Evolutionary conservation across 345 rosid genomes (phyloP).

Genomic region (Syzygium aromaticum): DNA sequence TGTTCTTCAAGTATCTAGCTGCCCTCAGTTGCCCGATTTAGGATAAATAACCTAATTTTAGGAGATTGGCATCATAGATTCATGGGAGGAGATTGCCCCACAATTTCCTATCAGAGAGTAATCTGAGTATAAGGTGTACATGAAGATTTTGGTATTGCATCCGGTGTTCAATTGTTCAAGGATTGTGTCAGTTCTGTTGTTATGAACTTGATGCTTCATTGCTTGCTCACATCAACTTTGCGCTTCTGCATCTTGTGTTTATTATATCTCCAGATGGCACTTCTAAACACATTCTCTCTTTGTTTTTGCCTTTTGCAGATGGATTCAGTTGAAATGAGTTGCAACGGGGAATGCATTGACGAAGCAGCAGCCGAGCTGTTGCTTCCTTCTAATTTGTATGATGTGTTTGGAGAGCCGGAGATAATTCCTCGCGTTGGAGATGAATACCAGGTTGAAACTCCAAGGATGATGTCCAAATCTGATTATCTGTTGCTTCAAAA

Average conservation of each 20-base stretch:
- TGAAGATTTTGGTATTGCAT: background rate
- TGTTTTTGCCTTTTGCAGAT: slow-evolving; percentile 16
- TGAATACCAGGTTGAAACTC: slow-evolving; percentile 44
- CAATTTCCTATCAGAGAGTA: background rate
- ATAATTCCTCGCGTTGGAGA: slow-evolving; percentile 49
- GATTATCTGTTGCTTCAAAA: slow-evolving; percentile 1
- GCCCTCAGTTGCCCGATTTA: background rate
- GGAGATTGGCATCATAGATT: background rate
- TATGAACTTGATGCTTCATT: background rate
- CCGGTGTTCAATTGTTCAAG: background rate
- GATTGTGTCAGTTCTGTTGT: background rate
- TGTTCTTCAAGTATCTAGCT: background rate
- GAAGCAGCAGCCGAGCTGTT: slow-evolving; percentile 22
- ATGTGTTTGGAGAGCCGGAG: slow-evolving; percentile 31
- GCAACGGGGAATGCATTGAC: slow-evolving; percentile 11
- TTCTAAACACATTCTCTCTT: background rate
- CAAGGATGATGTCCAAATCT: slow-evolving; percentile 21
- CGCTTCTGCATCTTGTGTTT: background rate
- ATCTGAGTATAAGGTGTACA: background rate
- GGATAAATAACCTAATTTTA: background rate
- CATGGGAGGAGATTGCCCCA: background rate
- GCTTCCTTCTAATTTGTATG: slow-evolving; percentile 20
- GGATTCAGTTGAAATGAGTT: slow-evolving; percentile 21
- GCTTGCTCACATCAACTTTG: background rate
- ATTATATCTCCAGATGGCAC: background rate